These are phyloP conservation scores for Pseudogymnoascus sp. DNA, from an alignment of 2,329 filamentous ascomycete genomes.

Conservation along the genomic window DNA sequence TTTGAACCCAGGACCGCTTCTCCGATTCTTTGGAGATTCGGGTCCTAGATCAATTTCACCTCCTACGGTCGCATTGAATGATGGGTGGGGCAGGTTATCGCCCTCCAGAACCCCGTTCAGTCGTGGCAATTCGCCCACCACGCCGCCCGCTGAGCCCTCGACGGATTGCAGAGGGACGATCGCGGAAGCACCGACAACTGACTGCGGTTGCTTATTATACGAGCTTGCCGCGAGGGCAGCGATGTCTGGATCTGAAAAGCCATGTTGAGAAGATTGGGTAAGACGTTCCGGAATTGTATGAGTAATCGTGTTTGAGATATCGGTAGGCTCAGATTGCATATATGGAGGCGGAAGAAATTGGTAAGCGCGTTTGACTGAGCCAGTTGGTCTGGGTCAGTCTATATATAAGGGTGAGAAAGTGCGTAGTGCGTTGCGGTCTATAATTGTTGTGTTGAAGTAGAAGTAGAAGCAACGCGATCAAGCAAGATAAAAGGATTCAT, in stretches of 20 bases:
- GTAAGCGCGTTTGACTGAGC: constrained; percentile 27
- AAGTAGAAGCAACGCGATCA: not conserved
- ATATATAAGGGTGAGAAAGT: not conserved
- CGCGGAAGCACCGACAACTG: constrained; percentile 26
- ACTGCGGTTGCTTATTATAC: constrained; percentile 23
- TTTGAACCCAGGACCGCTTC: constrained; percentile 46
- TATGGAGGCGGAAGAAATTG: constrained; percentile 39
- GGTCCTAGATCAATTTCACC: constrained; percentile 54
- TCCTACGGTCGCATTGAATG: constrained; percentile 40
- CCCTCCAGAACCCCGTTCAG: constrained; percentile 35
- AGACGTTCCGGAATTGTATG: constrained; percentile 32
- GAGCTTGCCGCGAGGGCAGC: constrained; percentile 26
- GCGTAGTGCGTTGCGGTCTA: constrained; percentile 4
- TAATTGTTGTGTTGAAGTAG: not conserved
- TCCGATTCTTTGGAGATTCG: constrained; percentile 36
- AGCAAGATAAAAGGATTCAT: constrained; percentile 5
- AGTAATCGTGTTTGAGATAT: constrained; percentile 39
- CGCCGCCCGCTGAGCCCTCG: constrained; percentile 35
- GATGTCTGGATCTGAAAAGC: constrained; percentile 40
- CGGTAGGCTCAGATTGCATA: constrained; percentile 56
- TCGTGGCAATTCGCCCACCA: constrained; percentile 47
- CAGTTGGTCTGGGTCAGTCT: constrained; percentile 17
- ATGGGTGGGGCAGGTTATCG: constrained; percentile 23
- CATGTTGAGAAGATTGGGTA: constrained; percentile 46
- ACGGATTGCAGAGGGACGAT: not conserved